These are phyloP conservation scores for Diaporthe batatas DNA, from an alignment of 2,329 filamentous ascomycete genomes.

Conservation along the genomic window DNA sequence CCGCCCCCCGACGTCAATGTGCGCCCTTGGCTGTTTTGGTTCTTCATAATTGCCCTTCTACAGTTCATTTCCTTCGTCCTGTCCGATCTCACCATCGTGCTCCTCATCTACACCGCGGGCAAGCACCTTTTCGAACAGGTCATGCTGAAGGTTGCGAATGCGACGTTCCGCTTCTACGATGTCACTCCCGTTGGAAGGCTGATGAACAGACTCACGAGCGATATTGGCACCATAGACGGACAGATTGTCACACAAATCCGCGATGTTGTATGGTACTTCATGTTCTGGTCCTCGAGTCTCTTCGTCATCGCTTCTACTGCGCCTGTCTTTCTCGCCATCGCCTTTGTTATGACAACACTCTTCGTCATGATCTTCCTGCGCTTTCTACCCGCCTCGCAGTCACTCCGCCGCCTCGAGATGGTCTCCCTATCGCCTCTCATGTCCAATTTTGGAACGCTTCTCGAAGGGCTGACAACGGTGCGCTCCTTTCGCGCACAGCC, in stretches of 20 bases:
- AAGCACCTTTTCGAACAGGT: slow-evolving; percentile 80
- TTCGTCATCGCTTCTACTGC: slow-evolving; percentile 85
- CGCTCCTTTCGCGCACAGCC: slow-evolving; percentile 84
- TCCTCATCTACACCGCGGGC: slow-evolving; percentile 85
- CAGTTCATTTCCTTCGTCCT: slow-evolving; percentile 72
- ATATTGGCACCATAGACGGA: slow-evolving; percentile 90
- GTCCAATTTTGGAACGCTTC: slow-evolving; percentile 90
- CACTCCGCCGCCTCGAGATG: slow-evolving; percentile 87
- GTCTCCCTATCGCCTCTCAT: slow-evolving; percentile 89
- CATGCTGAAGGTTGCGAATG: slow-evolving; percentile 79
- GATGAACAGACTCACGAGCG: slow-evolving; percentile 92
- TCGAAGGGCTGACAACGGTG: slow-evolving; percentile 89
- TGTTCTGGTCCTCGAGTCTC: slow-evolving; percentile 80
- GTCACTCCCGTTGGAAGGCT: slow-evolving; percentile 88
- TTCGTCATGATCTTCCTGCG: slow-evolving; percentile 82
- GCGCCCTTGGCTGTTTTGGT: slow-evolving; percentile 79
- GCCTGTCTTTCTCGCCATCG: slow-evolving; percentile 80
- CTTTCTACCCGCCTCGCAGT: slow-evolving; percentile 88
- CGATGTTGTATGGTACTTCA: slow-evolving; percentile 75
- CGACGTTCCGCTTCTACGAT: slow-evolving; percentile 92
- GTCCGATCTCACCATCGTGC: slow-evolving; percentile 76
- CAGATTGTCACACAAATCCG: slow-evolving; percentile 84
- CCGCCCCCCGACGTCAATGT: slow-evolving; percentile 78
- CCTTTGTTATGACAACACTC: slow-evolving; percentile 73
- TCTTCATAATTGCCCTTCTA: slow-evolving; percentile 73